phyloP scores from a whole-genome alignment of 345 rosid species.

The Diplotaxis tenuifolia region DNA sequence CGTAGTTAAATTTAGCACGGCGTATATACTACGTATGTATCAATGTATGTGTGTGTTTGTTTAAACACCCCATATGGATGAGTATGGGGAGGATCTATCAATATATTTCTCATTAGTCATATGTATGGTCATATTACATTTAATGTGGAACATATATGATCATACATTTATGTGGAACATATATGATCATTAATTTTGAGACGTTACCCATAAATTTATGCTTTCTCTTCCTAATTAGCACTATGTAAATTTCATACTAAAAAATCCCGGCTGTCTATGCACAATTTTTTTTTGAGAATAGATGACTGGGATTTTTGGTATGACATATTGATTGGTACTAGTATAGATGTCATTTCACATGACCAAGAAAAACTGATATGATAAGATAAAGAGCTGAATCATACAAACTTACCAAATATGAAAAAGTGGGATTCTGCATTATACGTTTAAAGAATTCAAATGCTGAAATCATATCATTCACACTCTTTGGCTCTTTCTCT shows the following conservation, averaged over 20 bases:
- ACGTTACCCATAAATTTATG: not conserved
- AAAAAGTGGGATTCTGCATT: constrained; percentile 17
- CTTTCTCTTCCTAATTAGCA: not conserved
- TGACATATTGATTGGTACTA: not conserved
- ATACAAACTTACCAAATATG: constrained; percentile 18
- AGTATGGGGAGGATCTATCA: not conserved
- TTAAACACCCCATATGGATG: too few relatives aligned
- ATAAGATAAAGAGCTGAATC: constrained; percentile 6
- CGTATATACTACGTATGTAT: too few relatives aligned
- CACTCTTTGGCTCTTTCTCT: constrained; percentile 23
- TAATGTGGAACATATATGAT: not conserved
- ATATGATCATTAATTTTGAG: not conserved
- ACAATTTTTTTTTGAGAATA: too few relatives aligned
- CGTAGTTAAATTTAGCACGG: not conserved
- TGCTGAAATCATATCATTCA: constrained; percentile 30
- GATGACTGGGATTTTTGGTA: too few relatives aligned
- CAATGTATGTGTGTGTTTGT: not conserved
- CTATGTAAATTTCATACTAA: not conserved
- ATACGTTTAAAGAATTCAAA: constrained; percentile 7
- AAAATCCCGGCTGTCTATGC: too few relatives aligned
- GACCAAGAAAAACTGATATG: not conserved
- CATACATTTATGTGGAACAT: not conserved
- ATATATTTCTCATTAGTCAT: not conserved
- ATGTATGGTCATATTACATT: not conserved
- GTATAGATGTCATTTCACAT: not conserved